These are phyloP conservation scores for Phytophthora kernoviae DNA, from an alignment of 352 stramenopile genomes.

Conservation along the genomic window DNA sequence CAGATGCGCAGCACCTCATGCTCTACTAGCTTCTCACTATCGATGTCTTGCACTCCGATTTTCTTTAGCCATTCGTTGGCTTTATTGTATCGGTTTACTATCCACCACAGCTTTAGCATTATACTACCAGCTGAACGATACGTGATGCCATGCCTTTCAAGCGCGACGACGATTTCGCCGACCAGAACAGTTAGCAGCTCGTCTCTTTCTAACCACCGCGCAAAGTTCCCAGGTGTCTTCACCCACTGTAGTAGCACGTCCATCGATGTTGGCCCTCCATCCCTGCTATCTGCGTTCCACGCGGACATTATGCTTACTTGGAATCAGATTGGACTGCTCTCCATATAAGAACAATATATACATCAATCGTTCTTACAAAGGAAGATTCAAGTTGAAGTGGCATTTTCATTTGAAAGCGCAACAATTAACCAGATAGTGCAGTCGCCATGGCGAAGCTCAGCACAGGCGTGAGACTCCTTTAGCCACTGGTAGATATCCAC, in stretches of 20 bases:
- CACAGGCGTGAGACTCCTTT: too few relatives aligned
- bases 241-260: conserved; percentile 31
- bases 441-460: too few relatives aligned
- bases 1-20: conserved; percentile 32
- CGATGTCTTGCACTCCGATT: conserved; percentile 16
- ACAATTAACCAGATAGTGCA: too few relatives aligned
- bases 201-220: conserved; percentile 17
- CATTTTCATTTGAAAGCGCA: too few relatives aligned
- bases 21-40: conserved; percentile 18
- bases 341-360: too few relatives aligned
- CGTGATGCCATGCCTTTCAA: conserved; percentile 8
- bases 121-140: conserved; percentile 5
- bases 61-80: conserved; percentile 27
- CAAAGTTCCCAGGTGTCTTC: conserved; percentile 17
- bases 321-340: too few relatives aligned
- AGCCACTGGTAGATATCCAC: too few relatives aligned
- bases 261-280: conserved; percentile 16
- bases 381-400: too few relatives aligned
- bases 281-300: not conserved
- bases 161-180: conserved; percentile 4
- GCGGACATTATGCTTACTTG: too few relatives aligned
- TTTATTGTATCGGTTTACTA: conserved; percentile 21
- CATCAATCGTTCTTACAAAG: too few relatives aligned
- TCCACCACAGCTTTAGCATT: conserved; percentile 6
- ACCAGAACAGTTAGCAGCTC: not conserved